Conservation (phyloP, 2,329 filamentous ascomycete species). For the Monilinia fructicola region DNA sequence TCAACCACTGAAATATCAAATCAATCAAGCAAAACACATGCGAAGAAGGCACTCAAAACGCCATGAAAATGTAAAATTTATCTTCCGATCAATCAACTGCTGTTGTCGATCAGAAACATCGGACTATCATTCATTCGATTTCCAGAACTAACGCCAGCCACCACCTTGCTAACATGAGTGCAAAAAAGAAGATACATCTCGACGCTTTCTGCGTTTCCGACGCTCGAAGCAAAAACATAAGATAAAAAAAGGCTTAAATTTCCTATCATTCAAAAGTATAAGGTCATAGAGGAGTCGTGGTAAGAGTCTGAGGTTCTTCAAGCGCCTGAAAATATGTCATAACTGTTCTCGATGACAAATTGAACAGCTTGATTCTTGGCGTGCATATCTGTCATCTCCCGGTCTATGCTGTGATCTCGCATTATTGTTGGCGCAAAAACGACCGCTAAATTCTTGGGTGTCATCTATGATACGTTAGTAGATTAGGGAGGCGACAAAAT, state of each 20-base stretch:
- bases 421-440: constrained; percentile 98
- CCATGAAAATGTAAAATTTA: constrained; percentile 11
- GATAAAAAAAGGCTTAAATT: constrained; percentile 16
- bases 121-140: constrained; percentile 31
- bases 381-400: constrained; percentile 95
- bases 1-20: not conserved
- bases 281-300: constrained; percentile 7
- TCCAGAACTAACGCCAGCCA: constrained; percentile 20
- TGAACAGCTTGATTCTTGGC: constrained; percentile 89
- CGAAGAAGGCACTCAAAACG: constrained; percentile 1
- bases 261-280: constrained; percentile 21
- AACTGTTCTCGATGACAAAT: constrained; percentile 87
- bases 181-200: constrained; percentile 21
- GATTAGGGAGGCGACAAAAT: not conserved
- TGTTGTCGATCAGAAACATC: constrained; percentile 21
- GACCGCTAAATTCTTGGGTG: constrained; percentile 90
- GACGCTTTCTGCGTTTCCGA: constrained; percentile 9
- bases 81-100: constrained; percentile 5
- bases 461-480: constrained; percentile 65
- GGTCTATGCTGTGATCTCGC: constrained; percentile 83
- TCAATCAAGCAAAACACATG: not conserved
- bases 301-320: constrained; percentile 16
- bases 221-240: constrained; percentile 14
- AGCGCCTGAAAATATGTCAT: constrained; percentile 65
- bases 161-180: constrained; percentile 17